Evolutionary conservation across 495 filamentous ascomycete genomes (phyloP).

Genomic region (Amphirosellinia nigrospora): DNA sequence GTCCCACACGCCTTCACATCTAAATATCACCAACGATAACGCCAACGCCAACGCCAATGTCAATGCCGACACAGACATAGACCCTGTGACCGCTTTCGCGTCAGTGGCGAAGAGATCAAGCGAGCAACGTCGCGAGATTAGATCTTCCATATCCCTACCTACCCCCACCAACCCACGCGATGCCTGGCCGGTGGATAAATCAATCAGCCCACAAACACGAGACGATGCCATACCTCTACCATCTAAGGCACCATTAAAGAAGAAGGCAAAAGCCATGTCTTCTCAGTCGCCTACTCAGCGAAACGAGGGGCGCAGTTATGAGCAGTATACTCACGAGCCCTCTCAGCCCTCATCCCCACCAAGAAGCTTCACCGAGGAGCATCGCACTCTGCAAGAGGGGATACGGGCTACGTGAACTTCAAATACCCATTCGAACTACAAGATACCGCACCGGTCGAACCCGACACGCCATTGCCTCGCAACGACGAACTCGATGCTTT

Average conservation of each 20-base stretch:
- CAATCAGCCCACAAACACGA: slow-evolving; percentile 20
- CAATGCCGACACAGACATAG: background rate
- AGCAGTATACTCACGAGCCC: slow-evolving; percentile 37
- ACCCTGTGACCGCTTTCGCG: background rate
- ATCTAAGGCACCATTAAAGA: slow-evolving; percentile 11
- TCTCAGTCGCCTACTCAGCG: slow-evolving; percentile 51
- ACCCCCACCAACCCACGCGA: slow-evolving; percentile 19
- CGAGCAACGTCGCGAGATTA: slow-evolving; percentile 5
- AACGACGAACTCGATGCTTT: background rate
- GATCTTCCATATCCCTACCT: slow-evolving; percentile 1
- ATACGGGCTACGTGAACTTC: slow-evolving; percentile 46
- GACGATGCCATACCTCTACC: slow-evolving; percentile 25
- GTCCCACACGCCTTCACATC: slow-evolving; percentile 17
- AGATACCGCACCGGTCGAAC: slow-evolving; percentile 29
- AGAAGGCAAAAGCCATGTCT: slow-evolving; percentile 31
- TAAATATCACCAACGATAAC: background rate
- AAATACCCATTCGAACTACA: slow-evolving; percentile 33
- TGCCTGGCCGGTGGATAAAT: slow-evolving; percentile 18
- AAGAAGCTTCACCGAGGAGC: slow-evolving; percentile 33
- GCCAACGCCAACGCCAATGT: background rate
- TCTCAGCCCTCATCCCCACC: slow-evolving; percentile 32
- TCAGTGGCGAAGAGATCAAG: slow-evolving; percentile 19
- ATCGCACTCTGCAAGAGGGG: slow-evolving; percentile 39
- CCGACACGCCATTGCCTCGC: slow-evolving; percentile 1
- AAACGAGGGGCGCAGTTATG: slow-evolving; percentile 53